Conservation (phyloP, 352 stramenopile genomes). For the Globisporangium spinosum region DNA sequence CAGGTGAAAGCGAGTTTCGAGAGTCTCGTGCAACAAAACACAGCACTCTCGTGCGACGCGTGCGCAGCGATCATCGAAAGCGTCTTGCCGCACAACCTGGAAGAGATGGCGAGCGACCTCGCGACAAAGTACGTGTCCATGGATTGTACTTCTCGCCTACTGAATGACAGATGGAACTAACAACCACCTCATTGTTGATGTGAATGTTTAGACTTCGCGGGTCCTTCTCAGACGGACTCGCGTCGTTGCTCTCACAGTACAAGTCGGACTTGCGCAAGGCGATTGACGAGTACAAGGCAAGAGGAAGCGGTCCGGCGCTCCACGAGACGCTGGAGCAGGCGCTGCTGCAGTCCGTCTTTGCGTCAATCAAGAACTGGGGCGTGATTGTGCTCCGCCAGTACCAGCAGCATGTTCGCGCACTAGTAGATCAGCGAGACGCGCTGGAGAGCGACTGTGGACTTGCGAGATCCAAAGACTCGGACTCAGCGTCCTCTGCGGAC, state of each 20-base stretch:
- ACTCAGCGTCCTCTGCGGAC: constrained; percentile 26
- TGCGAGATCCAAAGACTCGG: constrained; percentile 23
- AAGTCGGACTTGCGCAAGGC: constrained; percentile 47
- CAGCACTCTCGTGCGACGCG: constrained; percentile 7
- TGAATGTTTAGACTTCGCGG: constrained; percentile 26
- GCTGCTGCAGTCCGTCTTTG: constrained; percentile 33
- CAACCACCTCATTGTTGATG: neutral
- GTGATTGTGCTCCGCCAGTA: constrained; percentile 46
- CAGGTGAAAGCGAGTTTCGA: constrained; percentile 18
- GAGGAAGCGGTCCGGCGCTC: constrained; percentile 26
- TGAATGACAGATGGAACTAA: neutral
- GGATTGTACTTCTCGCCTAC: neutral
- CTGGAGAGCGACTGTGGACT: constrained; percentile 29
- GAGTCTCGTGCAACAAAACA: constrained; percentile 18
- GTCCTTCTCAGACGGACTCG: constrained; percentile 48
- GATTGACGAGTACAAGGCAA: constrained; percentile 35
- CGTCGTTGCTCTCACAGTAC: constrained; percentile 51
- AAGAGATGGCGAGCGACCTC: constrained; percentile 34
- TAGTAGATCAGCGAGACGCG: constrained; percentile 27
- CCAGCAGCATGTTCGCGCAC: constrained; percentile 32
- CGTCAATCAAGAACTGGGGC: constrained; percentile 46
- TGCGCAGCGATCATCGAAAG: constrained; percentile 20
- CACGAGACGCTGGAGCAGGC: constrained; percentile 30
- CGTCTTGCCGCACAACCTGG: constrained; percentile 38
- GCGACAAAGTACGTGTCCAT: constrained; percentile 15